Conservation (phyloP, 208 protist species). For the Crithidia thermophila region DNA sequence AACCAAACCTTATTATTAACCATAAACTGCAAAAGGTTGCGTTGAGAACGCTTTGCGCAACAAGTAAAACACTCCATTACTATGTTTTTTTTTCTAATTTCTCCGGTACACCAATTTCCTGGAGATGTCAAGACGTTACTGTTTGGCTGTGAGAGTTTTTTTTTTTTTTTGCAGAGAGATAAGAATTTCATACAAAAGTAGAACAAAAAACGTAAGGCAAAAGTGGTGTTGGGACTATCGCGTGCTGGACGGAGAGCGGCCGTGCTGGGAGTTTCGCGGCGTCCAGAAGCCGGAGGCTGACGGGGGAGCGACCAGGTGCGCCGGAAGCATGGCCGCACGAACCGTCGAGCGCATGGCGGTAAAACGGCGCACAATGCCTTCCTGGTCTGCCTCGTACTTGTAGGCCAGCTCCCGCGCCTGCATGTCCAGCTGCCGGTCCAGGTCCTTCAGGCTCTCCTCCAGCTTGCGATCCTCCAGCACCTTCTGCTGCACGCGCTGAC, state of each 20-base stretch:
- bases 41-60: too few species aligned
- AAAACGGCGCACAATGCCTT: conserved; percentile 75
- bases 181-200: too few species aligned
- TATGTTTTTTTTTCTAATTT: too few species aligned
- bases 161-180: too few species aligned
- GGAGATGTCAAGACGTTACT: too few species aligned
- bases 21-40: too few species aligned
- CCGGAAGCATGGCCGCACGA: conserved; percentile 47
- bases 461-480: conserved; percentile 72
- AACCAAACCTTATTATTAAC: too few species aligned
- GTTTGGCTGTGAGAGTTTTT: too few species aligned
- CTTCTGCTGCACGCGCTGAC: conserved; percentile 74
- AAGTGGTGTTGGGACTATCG: too few species aligned
- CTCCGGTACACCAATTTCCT: too few species aligned
- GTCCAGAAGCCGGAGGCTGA: neutral
- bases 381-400: conserved; percentile 84
- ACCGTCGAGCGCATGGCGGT: conserved; percentile 64
- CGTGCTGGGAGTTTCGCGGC: conserved; percentile 1
- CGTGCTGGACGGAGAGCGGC: neutral
- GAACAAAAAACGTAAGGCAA: too few species aligned
- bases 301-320: conserved; percentile 1
- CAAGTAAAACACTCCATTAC: too few species aligned
- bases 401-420: conserved; percentile 84
- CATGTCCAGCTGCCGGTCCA: conserved; percentile 75
- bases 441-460: conserved; percentile 66